phyloP scores from a whole-genome alignment of 2,329 filamentous ascomycete species.

The Berkeleyomyces rouxiae region DNA sequence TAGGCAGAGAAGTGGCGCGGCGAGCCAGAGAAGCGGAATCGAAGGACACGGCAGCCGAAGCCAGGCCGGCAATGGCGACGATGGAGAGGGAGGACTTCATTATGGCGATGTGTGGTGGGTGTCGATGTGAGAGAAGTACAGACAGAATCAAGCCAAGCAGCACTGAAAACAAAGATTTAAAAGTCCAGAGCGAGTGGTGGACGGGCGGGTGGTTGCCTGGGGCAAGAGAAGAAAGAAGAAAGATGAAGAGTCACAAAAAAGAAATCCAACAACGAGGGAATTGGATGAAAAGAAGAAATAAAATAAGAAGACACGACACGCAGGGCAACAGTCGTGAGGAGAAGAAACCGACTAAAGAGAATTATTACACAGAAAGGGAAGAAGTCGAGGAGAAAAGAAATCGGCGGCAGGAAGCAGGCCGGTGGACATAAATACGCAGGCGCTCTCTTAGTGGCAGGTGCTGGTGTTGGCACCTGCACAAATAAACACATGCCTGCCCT shows the following conservation, averaged over 20 bases:
- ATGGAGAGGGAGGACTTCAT: conserved; percentile 15
- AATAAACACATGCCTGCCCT: background rate
- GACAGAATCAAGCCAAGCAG: conserved; percentile 7
- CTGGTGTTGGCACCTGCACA: background rate
- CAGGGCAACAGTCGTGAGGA: conserved; percentile 21
- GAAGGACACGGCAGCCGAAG: conserved; percentile 26
- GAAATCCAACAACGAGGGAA: conserved; percentile 24
- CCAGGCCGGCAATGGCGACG: conserved; percentile 31
- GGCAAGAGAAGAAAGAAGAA: conserved; percentile 1
- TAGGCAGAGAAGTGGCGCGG: conserved; percentile 30
- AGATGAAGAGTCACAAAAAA: conserved; percentile 12
- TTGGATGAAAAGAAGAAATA: conserved; percentile 18
- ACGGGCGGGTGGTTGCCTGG: background rate
- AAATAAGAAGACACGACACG: conserved; percentile 13
- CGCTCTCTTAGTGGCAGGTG: no score
- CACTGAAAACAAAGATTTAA: conserved; percentile 13
- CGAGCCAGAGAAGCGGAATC: conserved; percentile 38
- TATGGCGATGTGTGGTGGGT: conserved; percentile 10
- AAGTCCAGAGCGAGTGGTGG: conserved; percentile 11
- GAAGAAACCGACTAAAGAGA: conserved; percentile 14
- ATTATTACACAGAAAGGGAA: conserved; percentile 6
- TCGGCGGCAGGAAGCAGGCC: background rate
- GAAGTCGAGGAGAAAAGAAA: conserved; percentile 6
- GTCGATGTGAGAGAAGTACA: background rate
- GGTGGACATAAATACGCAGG: background rate